Conservation (phyloP, 208 protist species). For the Trypanosoma platydactyli region DNA sequence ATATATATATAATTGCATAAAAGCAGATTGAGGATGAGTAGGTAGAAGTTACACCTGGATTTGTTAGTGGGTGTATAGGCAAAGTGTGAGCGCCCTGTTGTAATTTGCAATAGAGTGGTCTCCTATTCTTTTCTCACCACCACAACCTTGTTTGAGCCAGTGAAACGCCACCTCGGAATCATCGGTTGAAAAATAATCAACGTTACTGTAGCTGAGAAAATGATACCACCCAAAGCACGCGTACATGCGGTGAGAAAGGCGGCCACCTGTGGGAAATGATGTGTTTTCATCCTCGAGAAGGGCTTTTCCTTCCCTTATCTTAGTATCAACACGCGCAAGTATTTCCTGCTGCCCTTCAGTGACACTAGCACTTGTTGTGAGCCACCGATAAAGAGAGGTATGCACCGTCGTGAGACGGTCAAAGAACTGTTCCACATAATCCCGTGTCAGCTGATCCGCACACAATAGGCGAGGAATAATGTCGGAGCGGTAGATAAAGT, state of each 20-base stretch:
- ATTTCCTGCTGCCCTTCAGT: constrained; percentile 1
- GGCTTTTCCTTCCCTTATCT: constrained; percentile 10
- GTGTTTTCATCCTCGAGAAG: constrained; percentile 10
- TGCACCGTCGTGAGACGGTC: constrained; percentile 16
- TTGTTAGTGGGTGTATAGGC: constrained; percentile 33
- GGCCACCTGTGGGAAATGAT: background rate
- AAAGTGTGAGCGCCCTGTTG: constrained; percentile 60
- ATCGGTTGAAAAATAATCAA: constrained; percentile 57
- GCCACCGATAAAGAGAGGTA: constrained; percentile 4
- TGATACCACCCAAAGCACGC: constrained; percentile 77
- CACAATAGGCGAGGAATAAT: constrained; percentile 73
- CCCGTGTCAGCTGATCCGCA: constrained; percentile 47
- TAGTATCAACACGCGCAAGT: background rate
- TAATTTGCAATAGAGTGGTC: constrained; percentile 71
- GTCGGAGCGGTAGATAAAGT: constrained; percentile 71
- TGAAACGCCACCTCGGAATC: constrained; percentile 66
- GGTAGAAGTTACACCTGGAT: background rate
- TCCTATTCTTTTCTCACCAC: constrained; percentile 25
- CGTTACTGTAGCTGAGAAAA: constrained; percentile 49
- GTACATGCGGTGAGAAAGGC: constrained; percentile 45
- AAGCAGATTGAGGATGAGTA: no score
- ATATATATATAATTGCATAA: no score
- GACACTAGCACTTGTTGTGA: background rate
- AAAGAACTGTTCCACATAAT: constrained; percentile 35
- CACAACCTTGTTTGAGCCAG: constrained; percentile 56